Conservation (phyloP, 176 grass and related monocot species). For the Phoenix roebelenii region DNA sequence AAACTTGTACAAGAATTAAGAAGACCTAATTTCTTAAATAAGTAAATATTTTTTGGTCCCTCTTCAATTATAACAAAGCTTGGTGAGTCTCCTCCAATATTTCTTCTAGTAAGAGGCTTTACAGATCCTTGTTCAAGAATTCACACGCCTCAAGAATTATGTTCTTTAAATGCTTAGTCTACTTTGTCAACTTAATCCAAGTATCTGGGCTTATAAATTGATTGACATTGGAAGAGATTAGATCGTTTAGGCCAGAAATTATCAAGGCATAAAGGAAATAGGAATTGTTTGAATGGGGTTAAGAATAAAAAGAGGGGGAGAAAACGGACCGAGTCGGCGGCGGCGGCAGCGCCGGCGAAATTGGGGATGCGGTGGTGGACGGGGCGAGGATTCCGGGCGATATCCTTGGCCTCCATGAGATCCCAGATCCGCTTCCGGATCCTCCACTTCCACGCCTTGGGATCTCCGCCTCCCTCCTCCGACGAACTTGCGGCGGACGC, state of each 20-base stretch:
- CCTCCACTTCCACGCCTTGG: conserved; percentile 79
- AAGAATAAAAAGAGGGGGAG: neutral
- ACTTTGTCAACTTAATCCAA: too few relatives aligned
- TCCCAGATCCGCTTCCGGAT: conserved; percentile 77
- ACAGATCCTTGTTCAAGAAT: neutral
- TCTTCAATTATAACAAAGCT: too few relatives aligned
- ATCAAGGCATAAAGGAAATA: too few relatives aligned
- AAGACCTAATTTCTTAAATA: neutral
- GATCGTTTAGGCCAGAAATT: too few relatives aligned
- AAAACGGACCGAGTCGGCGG: conserved; percentile 41
- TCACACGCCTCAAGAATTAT: neutral
- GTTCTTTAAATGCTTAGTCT: too few relatives aligned
- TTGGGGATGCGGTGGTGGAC: conserved; percentile 98
- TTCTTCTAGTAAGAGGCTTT: too few relatives aligned
- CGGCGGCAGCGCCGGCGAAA: conserved; percentile 53
- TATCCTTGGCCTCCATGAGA: conserved; percentile 52
- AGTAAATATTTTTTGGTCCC: neutral
- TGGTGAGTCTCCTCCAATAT: too few relatives aligned
- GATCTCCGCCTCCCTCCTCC: conserved; percentile 17
- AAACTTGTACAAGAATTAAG: too few relatives aligned
- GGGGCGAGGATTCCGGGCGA: conserved; percentile 65
- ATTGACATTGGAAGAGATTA: too few relatives aligned
- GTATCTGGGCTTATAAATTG: too few relatives aligned
- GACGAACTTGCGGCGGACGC: conserved; percentile 12
- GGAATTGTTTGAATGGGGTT: neutral